Base-by-base conservation (phyloP, 495 filamentous ascomycete species). In the Penicillium mononematosum region DNA sequence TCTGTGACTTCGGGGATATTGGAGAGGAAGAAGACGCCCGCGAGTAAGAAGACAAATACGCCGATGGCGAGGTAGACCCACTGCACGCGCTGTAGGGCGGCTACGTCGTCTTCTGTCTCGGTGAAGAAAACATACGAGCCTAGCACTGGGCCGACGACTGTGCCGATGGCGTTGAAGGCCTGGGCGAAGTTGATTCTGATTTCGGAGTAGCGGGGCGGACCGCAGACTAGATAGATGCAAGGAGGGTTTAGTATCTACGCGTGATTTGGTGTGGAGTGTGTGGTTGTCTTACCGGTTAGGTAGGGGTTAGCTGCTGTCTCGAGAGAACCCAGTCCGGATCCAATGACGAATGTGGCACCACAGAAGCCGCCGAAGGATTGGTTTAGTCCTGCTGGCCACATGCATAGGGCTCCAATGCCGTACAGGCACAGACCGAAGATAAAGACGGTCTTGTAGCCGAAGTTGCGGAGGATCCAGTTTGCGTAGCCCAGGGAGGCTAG, bases 1-100 rank as follows among this genome's bases (percentile, higher is more conserved):
- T 83, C 80, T 0, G 81, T 82, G 34, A 84, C 71, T 53, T 85
- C 81, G 10, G 81, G 82, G 36, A 83, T 78, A 39, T 72, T 69
- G 25, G 76, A 71, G 34, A 76, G 44, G 54, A 75, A 78, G 43
- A 78, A 78, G 5, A 76, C 70, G 5, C 49, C 63, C 0, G 81
- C 83, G 19, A 89, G 81, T 24, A 81, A 71, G 46, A 86, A 88
- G 53, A 86, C 86, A 58, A 91, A 85, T 39, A 88, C 82, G 4
- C 87, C 87, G 49, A 90, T 84, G 47, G 81, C 86, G 0, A 91
- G 79, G 64, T 91, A 92, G 0, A 86, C 72, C 88, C 88, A 91
- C 67, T 92, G 88, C 20, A 92, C 88, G 29, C 75, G 77, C 61
- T 77, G 70, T 4, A 84, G 67, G 7, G 73, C 72, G 0, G 68